Base-by-base conservation (phyloP, 805 yeast genomes). In the Sungouiozyma intestinalis region DNA sequence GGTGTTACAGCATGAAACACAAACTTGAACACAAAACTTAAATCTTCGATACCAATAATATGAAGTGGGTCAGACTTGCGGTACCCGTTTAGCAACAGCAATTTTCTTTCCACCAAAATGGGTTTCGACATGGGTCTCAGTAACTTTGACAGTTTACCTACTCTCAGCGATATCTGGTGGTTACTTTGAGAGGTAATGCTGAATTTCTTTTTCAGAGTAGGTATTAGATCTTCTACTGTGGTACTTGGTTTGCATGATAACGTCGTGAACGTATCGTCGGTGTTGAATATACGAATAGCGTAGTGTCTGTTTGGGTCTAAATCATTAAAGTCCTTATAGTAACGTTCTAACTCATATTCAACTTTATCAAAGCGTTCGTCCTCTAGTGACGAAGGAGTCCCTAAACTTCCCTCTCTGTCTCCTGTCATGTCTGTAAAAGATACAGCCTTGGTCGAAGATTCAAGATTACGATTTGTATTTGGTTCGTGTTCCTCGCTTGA, bases 221-320 rank as follows among this genome's bases (percentile, higher is more conserved):
- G 76, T 33, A 90, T 66, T 40, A 92, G 65, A 38, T 86, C 94
- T 6, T 77, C 72, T 0, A 86, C 84, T 0, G 90, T 76, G 1
- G 87, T 82, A 44, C 81, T 84, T 29, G 83, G 70, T 0, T 90
- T 76, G 55, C 94, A 81, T 14, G 87, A 77, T 16, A 90, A 65
- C 1, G 95, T 85, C 0, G 79, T 69, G 14, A 92, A 82, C 49
- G 86, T 85, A 9, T 87, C 82, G 51, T 86, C 88, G 44, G 85
- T 94, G 45, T 82, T 77, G 65, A 83, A 87, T 1, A 90, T 79
- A 46, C 95, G 77, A 17, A 90, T 67, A 3, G 60, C 64, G 36
- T 63, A 65, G 38, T 54, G 59, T 33, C 56, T 53, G 8, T 53
- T 54, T 32, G 56, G 51, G 45, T 61, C 55, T 32, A 62, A 49